Evolutionary conservation across 1,284 basidiomycete species (phyloP).

Genomic region (Ceratobasidium papillatum): DNA sequence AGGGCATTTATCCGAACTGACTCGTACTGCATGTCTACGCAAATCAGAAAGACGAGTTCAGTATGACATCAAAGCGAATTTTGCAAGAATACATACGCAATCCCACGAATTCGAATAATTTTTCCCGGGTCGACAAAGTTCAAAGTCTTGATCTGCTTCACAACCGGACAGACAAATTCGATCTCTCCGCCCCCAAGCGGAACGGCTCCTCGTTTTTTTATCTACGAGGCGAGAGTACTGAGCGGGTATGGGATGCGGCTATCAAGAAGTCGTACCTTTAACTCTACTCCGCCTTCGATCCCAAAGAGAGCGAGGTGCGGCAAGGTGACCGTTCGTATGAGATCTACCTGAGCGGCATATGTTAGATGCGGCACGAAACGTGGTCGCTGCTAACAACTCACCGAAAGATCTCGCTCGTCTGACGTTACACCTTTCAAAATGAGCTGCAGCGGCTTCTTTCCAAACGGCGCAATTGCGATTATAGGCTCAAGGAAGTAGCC

Average conservation of each 20-base stretch:
- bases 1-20: slow-evolving; percentile 97
- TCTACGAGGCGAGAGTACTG: slow-evolving; percentile 59
- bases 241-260: slow-evolving; percentile 39
- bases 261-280: slow-evolving; percentile 63
- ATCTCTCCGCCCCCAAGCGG: slow-evolving; percentile 94
- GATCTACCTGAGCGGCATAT: slow-evolving; percentile 69
- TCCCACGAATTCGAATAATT: slow-evolving; percentile 93
- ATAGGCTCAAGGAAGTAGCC: slow-evolving; percentile 96
- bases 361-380: neutral
- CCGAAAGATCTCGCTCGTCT: slow-evolving; percentile 87
- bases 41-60: neutral
- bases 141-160: slow-evolving; percentile 89
- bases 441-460: slow-evolving; percentile 86
- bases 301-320: slow-evolving; percentile 93
- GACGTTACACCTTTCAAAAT: slow-evolving; percentile 92
- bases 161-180: slow-evolving; percentile 90
- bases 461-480: slow-evolving; percentile 90
- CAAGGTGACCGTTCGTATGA: slow-evolving; percentile 90
- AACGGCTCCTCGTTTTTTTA: slow-evolving; percentile 91
- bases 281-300: slow-evolving; percentile 84
- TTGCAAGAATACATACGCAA: slow-evolving; percentile 71
- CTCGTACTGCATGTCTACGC: slow-evolving; percentile 87
- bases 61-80: slow-evolving; percentile 23
- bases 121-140: slow-evolving; percentile 92
- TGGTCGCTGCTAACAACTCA: slow-evolving; percentile 50